Conservation (phyloP, 768 basidiomycete species). For the Trametes cinnabarina region DNA sequence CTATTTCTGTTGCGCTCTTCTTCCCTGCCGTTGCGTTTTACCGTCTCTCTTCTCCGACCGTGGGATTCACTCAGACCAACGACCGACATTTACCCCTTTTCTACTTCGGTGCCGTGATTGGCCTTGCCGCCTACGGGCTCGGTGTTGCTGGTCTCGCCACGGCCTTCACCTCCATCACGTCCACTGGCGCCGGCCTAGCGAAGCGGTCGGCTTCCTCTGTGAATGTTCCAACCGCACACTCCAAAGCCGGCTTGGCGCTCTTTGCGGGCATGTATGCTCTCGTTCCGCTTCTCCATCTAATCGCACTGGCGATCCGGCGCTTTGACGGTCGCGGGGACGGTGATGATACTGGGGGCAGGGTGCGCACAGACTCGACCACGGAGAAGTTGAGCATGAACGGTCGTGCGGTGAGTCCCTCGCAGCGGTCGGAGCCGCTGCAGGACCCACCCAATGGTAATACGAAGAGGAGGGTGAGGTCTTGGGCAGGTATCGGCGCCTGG, state of each 20-base stretch:
- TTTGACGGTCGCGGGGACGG: background rate
- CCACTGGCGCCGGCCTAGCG: slow-evolving; percentile 22
- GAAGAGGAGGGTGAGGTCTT: slow-evolving; percentile 34
- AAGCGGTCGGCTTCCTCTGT: slow-evolving; percentile 35
- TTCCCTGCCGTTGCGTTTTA: slow-evolving; percentile 41
- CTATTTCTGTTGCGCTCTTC: slow-evolving; percentile 47
- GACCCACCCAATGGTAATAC: background rate
- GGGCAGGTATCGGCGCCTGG: slow-evolving; percentile 37
- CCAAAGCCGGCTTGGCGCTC: slow-evolving; percentile 61
- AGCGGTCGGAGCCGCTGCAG: slow-evolving; percentile 20
- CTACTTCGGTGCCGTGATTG: slow-evolving; percentile 39
- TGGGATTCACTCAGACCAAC: slow-evolving; percentile 22
- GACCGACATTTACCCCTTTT: slow-evolving; percentile 26
- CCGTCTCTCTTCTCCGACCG: slow-evolving; percentile 42
- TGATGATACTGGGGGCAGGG: slow-evolving; percentile 10
- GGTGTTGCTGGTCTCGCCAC: slow-evolving; percentile 63
- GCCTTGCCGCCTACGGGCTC: slow-evolving; percentile 50
- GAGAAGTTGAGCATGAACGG: slow-evolving; percentile 38
- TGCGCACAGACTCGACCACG: slow-evolving; percentile 38
- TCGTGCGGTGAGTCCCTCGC: slow-evolving; percentile 30
- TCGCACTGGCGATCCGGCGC: slow-evolving; percentile 23
- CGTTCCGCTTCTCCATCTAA: slow-evolving; percentile 42
- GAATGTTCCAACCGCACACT: slow-evolving; percentile 58
- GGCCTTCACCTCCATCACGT: slow-evolving; percentile 57
- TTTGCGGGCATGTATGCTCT: slow-evolving; percentile 60